phyloP scores from a whole-genome alignment of 2,329 filamentous ascomycete genomes.

The Calonectria naviculata region DNA sequence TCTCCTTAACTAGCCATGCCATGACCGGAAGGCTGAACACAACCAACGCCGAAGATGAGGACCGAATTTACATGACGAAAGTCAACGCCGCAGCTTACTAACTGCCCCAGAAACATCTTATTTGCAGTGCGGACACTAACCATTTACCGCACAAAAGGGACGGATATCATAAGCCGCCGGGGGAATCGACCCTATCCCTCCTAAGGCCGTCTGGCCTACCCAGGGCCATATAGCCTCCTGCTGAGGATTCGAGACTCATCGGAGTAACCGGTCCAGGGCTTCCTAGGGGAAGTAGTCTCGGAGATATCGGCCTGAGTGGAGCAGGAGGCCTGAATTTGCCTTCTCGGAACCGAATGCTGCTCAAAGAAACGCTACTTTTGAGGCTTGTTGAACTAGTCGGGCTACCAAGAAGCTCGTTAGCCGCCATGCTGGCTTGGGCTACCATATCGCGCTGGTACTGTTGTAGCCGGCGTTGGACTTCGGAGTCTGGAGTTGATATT shows the following conservation, averaged over 20 bases:
- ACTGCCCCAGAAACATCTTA: background rate
- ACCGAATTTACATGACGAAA: background rate
- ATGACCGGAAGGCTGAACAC: background rate
- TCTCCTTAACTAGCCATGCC: background rate
- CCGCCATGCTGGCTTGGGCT: conserved; percentile 64
- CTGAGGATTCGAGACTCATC: conserved; percentile 62
- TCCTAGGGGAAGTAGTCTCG: conserved; percentile 62
- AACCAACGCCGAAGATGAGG: conserved; percentile 2
- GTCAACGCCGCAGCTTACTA: background rate
- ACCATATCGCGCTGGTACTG: conserved; percentile 73
- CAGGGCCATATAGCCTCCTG: conserved; percentile 50
- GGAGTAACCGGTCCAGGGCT: conserved; percentile 72
- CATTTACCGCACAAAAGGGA: background rate
- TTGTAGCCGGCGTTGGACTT: conserved; percentile 62
- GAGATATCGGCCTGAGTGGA: conserved; percentile 60
- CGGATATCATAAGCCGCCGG: background rate
- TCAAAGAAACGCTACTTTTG: conserved; percentile 46
- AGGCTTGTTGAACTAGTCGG: conserved; percentile 38
- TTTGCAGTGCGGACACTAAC: background rate
- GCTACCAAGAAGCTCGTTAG: conserved; percentile 54
- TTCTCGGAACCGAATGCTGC: conserved; percentile 49
- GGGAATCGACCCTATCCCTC: background rate
- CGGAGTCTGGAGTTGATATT: conserved; percentile 44
- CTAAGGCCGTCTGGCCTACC: background rate
- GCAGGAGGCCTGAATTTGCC: conserved; percentile 51